Conservation (phyloP, 2,329 filamentous ascomycete genomes). For the Neocucurbitaria cava region DNA sequence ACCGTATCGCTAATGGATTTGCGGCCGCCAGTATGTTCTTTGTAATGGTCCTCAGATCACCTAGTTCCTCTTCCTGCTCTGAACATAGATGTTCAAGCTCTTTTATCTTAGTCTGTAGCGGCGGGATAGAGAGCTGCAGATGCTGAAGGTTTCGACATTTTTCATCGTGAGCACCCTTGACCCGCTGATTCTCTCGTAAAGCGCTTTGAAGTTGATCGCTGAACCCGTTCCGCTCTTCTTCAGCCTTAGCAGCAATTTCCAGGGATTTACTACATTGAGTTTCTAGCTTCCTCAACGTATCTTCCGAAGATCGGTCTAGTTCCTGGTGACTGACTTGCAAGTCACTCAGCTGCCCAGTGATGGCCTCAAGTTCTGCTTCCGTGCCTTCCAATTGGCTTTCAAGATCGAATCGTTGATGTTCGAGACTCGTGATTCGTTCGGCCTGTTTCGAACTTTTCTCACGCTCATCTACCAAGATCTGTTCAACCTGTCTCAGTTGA, state of each 20-base stretch:
- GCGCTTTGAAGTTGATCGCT: constrained; percentile 24
- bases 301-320: constrained; percentile 24
- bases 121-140: constrained; percentile 22
- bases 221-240: constrained; percentile 21
- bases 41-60: constrained; percentile 32
- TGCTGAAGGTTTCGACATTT: constrained; percentile 20
- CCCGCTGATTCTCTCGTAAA: constrained; percentile 4
- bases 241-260: constrained; percentile 20
- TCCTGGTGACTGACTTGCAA: constrained; percentile 28
- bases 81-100: constrained; percentile 34
- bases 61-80: constrained; percentile 40
- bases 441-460: constrained; percentile 13
- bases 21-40: constrained; percentile 33
- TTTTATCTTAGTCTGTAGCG: constrained; percentile 28
- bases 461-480: constrained; percentile 31
- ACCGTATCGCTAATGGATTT: constrained; percentile 13
- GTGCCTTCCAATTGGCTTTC: constrained; percentile 24
- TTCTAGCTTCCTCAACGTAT: constrained; percentile 22
- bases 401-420: constrained; percentile 22
- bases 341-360: constrained; percentile 18
- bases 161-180: constrained; percentile 18
- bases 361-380: constrained; percentile 24
- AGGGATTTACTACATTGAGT: constrained; percentile 23
- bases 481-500: constrained; percentile 29
- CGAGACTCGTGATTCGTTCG: constrained; percentile 32